Percentiles rank a stretch among this genome's conserved stretches.
These are phyloP conservation scores for Cyclocybe cylindracea DNA, from an alignment of 768 basidiomycete genomes.

Conservation along the genomic window DNA sequence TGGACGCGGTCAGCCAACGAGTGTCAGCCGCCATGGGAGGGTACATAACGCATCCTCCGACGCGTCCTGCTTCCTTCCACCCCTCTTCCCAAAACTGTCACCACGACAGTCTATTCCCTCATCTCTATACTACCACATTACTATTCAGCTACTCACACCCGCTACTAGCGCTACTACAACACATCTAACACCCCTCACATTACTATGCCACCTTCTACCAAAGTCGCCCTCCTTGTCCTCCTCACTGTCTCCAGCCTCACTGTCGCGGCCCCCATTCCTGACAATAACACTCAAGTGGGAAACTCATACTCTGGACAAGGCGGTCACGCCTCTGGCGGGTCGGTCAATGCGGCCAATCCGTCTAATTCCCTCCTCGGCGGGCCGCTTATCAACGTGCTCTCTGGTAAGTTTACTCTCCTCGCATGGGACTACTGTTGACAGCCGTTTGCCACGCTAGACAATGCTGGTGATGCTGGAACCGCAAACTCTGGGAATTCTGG, in stretches of 20 bases:
- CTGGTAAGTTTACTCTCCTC: constrained; percentile 22
- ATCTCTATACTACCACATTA: constrained; percentile 6
- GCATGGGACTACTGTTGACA: neutral
- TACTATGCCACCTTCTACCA: constrained; percentile 15
- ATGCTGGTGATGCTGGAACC: constrained; percentile 34
- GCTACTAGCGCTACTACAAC: neutral
- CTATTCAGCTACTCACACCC: constrained; percentile 2
- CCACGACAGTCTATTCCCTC: constrained; percentile 15
- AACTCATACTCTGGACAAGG: constrained; percentile 35
- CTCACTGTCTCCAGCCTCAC: constrained; percentile 22
- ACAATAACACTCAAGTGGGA: constrained; percentile 22
- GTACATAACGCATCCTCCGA: constrained; percentile 9
- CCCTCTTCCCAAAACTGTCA: constrained; percentile 15
- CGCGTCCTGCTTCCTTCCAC: neutral
- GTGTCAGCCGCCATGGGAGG: constrained; percentile 17
- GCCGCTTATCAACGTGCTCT: constrained; percentile 22
- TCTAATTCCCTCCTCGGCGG: constrained; percentile 9
- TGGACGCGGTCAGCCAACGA: neutral
- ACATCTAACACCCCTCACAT: constrained; percentile 1
- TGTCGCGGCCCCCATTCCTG: constrained; percentile 25
- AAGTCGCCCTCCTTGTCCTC: constrained; percentile 10
- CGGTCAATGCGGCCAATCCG: constrained; percentile 12
- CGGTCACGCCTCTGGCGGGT: constrained; percentile 35
- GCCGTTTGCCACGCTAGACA: constrained; percentile 16
- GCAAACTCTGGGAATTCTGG: constrained; percentile 31